Conservation (phyloP, 495 filamentous ascomycete genomes). For the Penicillium samsonianum region DNA sequence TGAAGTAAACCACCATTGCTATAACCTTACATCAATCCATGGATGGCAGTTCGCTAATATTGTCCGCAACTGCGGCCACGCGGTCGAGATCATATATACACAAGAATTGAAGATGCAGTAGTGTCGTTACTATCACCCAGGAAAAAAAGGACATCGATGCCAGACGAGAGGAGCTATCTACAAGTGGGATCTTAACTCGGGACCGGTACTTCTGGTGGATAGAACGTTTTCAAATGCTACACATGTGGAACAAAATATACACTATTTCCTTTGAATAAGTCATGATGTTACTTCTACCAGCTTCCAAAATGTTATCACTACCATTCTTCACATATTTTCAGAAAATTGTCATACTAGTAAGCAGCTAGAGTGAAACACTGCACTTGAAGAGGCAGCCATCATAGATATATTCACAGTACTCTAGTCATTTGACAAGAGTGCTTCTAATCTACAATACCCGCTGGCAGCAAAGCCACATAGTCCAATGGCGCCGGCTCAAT, state of each 20-base stretch:
- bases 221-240: neutral
- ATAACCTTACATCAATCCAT: neutral
- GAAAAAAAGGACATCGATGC: conserved; percentile 1
- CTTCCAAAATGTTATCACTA: neutral
- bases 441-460: conserved; percentile 58
- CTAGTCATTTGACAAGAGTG: neutral
- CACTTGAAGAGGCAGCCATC: neutral
- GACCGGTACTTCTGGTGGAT: neutral
- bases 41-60: neutral
- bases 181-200: too few species aligned
- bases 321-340: neutral
- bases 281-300: neutral
- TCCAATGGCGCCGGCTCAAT: conserved; percentile 65
- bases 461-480: conserved; percentile 63
- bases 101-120: neutral
- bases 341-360: neutral
- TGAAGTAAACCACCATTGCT: neutral
- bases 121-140: conserved; percentile 5
- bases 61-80: conserved; percentile 11
- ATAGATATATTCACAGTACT: neutral
- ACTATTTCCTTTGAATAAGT: neutral
- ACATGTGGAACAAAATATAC: neutral
- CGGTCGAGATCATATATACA: conserved; percentile 13
- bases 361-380: neutral
- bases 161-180: neutral